Conservation (phyloP, 75 land plant genomes). For the Picea glauca region DNA sequence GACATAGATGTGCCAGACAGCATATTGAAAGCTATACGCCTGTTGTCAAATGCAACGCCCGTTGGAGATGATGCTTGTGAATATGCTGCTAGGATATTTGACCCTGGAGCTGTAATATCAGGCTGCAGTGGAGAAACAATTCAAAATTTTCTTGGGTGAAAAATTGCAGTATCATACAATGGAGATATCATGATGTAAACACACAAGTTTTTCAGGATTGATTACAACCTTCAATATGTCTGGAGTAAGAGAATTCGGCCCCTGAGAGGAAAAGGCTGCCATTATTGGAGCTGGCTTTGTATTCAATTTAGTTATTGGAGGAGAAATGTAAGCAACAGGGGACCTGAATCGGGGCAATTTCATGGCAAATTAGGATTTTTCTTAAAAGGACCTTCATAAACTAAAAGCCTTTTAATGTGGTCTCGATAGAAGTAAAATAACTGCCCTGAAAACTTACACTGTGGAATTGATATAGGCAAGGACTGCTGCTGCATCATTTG, state of each 20-base stretch:
- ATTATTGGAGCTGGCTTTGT: conserved; percentile 53
- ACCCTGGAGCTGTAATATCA: conserved; percentile 38
- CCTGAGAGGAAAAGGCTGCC: conserved; percentile 66
- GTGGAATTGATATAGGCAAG: conserved; percentile 32
- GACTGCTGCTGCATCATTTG: conserved; percentile 14
- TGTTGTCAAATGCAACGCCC: conserved; percentile 2
- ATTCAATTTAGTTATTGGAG: conserved; percentile 20
- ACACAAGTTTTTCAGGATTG: neutral
- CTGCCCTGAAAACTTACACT: conserved; percentile 17
- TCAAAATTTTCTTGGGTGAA: too few relatives aligned
- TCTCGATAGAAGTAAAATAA: neutral
- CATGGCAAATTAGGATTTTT: neutral
- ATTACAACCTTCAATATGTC: conserved; percentile 57
- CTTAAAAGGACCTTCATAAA: neutral
- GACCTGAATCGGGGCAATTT: conserved; percentile 19
- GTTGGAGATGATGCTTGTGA: conserved; percentile 11
- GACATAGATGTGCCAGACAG: too few relatives aligned
- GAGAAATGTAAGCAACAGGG: conserved; percentile 30
- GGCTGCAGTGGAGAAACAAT: conserved; percentile 10
- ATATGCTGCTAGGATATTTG: conserved; percentile 24
- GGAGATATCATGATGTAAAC: too few relatives aligned
- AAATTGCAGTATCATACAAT: neutral
- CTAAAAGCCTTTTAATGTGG: neutral
- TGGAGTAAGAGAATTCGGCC: conserved; percentile 46
- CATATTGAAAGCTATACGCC: conserved; percentile 14